Percentiles rank a stretch among this genome's conserved stretches.
phyloP scores from a whole-genome alignment of 345 rosid species.

The Limnanthes douglasii region DNA sequence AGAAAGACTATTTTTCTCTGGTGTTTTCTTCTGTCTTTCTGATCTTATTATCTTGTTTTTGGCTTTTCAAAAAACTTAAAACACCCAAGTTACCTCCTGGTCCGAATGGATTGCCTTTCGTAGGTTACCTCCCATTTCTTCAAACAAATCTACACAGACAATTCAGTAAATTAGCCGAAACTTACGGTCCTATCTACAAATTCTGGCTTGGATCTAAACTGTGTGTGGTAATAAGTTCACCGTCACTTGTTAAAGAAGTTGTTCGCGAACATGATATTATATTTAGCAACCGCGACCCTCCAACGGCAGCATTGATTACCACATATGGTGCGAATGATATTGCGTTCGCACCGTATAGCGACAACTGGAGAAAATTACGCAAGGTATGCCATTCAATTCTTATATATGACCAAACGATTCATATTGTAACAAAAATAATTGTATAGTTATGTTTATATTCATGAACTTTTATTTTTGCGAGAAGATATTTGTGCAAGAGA shows the following conservation, averaged over 20 bases:
- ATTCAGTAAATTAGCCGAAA: slow-evolving; percentile 11
- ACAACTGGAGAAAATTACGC: slow-evolving; percentile 16
- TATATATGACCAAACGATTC: too few species aligned
- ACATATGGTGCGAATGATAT: slow-evolving; percentile 21
- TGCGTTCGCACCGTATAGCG: slow-evolving; percentile 19
- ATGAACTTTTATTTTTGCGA: too few species aligned
- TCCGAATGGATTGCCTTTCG: slow-evolving; percentile 19
- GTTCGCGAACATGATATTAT: slow-evolving; percentile 16
- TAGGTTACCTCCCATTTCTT: slow-evolving; percentile 23
- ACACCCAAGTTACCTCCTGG: slow-evolving; percentile 25
- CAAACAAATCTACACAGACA: slow-evolving; percentile 13
- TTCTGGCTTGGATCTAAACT: slow-evolving; percentile 18
- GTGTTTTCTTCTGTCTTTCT: too few species aligned
- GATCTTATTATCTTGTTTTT: too few species aligned
- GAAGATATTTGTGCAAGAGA: too few species aligned
- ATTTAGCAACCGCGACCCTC: slow-evolving; percentile 23
- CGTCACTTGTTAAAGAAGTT: slow-evolving; percentile 16
- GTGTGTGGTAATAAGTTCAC: slow-evolving; percentile 14
- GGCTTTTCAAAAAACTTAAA: too few species aligned
- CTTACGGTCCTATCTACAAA: slow-evolving; percentile 23
- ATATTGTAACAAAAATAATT: too few species aligned
- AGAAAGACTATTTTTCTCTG: too few species aligned
- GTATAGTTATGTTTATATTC: too few species aligned
- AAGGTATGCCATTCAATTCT: too few species aligned
- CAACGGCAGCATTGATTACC: slow-evolving; percentile 7